These are phyloP conservation scores for Musa beccarii DNA, from an alignment of 176 grass and related monocot genomes.

Conservation along the genomic window DNA sequence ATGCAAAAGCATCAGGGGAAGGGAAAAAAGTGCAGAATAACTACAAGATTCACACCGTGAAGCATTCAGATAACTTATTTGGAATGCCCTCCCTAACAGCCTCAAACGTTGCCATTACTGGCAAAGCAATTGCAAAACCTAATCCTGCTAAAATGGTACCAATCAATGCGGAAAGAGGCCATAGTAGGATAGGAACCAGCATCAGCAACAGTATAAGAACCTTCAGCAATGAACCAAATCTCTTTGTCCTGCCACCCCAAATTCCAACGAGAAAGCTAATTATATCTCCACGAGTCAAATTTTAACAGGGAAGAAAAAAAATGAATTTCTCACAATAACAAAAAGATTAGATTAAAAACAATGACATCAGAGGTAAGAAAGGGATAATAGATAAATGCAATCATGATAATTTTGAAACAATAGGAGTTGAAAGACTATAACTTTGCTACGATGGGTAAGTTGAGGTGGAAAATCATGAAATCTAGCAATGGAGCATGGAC, in stretches of 20 bases:
- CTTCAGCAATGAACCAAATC: conserved; percentile 18
- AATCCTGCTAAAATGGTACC: conserved; percentile 2
- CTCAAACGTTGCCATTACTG: conserved; percentile 19
- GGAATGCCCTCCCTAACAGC: neutral
- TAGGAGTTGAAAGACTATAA: neutral
- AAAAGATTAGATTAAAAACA: no score
- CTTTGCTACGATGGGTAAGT: neutral
- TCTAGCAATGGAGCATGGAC: neutral
- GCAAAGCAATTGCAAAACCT: conserved; percentile 17
- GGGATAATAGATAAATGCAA: no score
- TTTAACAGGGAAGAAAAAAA: no score
- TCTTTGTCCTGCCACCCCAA: conserved; percentile 11
- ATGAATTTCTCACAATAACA: no score
- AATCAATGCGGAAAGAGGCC: neutral
- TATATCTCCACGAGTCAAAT: no score
- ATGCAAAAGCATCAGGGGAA: no score
- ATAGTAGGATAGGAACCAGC: conserved; percentile 3
- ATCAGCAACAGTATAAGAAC: conserved; percentile 9
- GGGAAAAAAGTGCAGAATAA: neutral
- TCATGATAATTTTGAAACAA: no score
- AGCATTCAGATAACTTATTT: conserved; percentile 11
- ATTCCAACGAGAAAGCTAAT: neutral
- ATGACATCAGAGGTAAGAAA: no score
- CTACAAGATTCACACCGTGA: conserved; percentile 5
- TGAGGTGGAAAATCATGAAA: neutral